phyloP scores from a whole-genome alignment of 345 rosid genomes.

The Gossypium ekmanianum region DNA sequence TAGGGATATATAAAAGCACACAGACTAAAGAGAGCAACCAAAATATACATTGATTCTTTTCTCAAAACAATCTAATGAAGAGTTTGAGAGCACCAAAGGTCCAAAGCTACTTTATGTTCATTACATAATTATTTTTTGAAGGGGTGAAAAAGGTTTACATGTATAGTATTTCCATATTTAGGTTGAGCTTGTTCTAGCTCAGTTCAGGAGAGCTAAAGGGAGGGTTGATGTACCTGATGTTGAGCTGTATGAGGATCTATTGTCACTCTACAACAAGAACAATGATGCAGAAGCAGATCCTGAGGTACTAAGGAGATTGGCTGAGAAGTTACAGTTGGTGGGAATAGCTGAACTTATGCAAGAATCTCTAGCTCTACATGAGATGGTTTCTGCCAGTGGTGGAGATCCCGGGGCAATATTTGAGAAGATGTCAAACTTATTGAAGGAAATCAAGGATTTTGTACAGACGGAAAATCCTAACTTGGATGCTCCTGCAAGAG shows the following conservation, averaged over 20 bases:
- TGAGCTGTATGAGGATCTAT: conserved; percentile 60
- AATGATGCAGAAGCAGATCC: conserved; percentile 45
- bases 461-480: conserved; percentile 67
- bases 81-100: background rate
- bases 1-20: background rate
- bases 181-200: conserved; percentile 90
- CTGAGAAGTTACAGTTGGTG: conserved; percentile 68
- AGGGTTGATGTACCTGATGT: conserved; percentile 62
- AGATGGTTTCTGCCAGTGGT: conserved; percentile 64
- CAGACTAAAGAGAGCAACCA: background rate
- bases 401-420: conserved; percentile 77
- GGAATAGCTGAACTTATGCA: conserved; percentile 71
- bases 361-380: conserved; percentile 88
- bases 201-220: conserved; percentile 84
- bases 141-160: background rate
- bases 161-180: conserved; percentile 22
- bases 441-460: conserved; percentile 81
- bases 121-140: background rate
- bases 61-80: background rate
- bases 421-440: conserved; percentile 79
- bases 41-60: background rate
- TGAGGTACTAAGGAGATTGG: conserved; percentile 49
- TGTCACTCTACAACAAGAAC: conserved; percentile 52
- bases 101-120: background rate
- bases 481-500: conserved; percentile 41